Evolutionary conservation across 768 basidiomycete genomes (phyloP), one percentile per base, ranked within the genome.

Genomic region (Rhodosporidiobolus sp.): DNA sequence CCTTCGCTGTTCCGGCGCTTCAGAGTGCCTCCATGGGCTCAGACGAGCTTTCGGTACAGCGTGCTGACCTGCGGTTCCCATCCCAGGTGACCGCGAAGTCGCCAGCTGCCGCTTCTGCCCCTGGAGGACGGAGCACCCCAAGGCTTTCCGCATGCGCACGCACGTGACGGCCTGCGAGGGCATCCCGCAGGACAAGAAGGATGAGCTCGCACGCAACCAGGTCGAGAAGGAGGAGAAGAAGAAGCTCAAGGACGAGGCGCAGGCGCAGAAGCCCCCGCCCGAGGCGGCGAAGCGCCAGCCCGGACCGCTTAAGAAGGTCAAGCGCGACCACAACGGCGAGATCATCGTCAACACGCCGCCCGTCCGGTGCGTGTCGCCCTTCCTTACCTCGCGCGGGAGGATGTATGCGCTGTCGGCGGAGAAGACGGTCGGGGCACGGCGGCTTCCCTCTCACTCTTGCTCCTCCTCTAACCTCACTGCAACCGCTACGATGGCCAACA

Each of bases 51-150:
- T 43, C 38, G n/a, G 54, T 9, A 56, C 30, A 2, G 7, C 22
- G 0, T 8, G 62, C 62, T 63, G 49, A 63, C 24, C 24, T 10
- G 26, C 22, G 9, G 4, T 28, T 5, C 22, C 6, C 0, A 7
- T 4, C 43, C 22, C 73, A 74, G 74, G 69, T 11, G 63, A 70
- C 43, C 65, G 69, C 22, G n/a, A 35, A 0, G 38, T 75, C 30
- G 78, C 77, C 3, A 28, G 38, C 16, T 78, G 78, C 55, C 50
- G 45, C n/a, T 68, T 24, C 35, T 79, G 78, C 61, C n/a, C 46
- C 10, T 79, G 78, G 78, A 68, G 54, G 52, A 63, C 66, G 6
- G 77, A 79, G 22, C 71, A 75, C 54, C 77, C 78, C 9, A 79
- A 79, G 65, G 75, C 78, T 38, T 78, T 78, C 63, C 73, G 77